Base-by-base conservation (phyloP, 805 yeast species). In the Kodamaea fukazawae region DNA sequence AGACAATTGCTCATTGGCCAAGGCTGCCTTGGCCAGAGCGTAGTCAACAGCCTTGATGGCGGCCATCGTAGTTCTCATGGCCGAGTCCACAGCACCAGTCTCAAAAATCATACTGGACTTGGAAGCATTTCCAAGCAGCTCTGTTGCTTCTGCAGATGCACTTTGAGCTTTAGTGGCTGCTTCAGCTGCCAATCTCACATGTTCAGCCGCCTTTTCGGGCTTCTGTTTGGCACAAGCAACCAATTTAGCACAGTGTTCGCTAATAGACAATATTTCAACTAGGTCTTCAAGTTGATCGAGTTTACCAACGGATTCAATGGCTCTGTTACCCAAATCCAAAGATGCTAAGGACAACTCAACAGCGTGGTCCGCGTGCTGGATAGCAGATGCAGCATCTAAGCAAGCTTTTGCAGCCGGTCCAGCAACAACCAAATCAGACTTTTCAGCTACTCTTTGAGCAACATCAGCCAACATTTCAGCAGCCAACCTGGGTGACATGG, bases 401-500 rank as follows among this genome's bases (percentile, higher is more conserved):
- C 42, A 38, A 3, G 37, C 33, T 4, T 18, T 13, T 4, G 42
- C 28, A 12, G 37, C 42, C 9, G 18, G 32, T 5, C 18, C 33
- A 8, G 30, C 31, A 4, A 28, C 31, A 4, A 3, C 26, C 13
- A 28, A 26, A 12, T 28, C 37, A 3, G 37, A 34, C n/a, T 26
- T 34, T n/a, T n/a, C 14, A 12, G 31, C 31, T 12, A 27, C 37
- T 12, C 22, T 28, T 9, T 27, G 23, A 11, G 37, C 37, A n/a
- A 34, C 37, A 8, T 34, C 37, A 3, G 35, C 25, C n/a, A 17
- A 14, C 37, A 38, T 25, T 29, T 32, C 36, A 4, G 42, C 42
- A 5, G 42, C 42, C 17, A 38, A n/a, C 12, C 18, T 25, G 7
- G 42, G 42, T 2, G 37, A 32, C 42, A 38, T 38, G 4, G 17